Base-by-base conservation (phyloP, 1,284 basidiomycete genomes). In the Dichomitus squalens region DNA sequence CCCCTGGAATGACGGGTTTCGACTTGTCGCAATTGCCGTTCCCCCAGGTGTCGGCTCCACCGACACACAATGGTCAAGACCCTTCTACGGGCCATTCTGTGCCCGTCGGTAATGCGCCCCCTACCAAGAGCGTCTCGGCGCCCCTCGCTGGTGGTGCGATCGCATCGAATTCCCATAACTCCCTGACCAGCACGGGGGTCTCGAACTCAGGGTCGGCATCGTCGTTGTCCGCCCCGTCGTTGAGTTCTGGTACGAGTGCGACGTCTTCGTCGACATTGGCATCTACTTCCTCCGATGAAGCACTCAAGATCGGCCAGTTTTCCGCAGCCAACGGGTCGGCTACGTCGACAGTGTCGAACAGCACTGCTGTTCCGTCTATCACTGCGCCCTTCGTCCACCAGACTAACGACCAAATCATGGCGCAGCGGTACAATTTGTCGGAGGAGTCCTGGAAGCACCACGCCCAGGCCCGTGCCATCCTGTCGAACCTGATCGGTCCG, bases 401-500 rank as follows among this genome's bases (percentile, higher is more conserved):
- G 61, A 70, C 76, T 67, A 69, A 73, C 63, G 77, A 71, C 62
- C 79, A 74, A 66, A 66, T 67, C 58, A 71, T 71, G 65, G 73
- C 78, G 16, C 76, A 82, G 49, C 76, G 79, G 53, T 87, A 83
- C 70, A 75, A 80, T 58, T 75, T 86, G 34, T 79, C 83, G 25
- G 88, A 89, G 67, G 89, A 91, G 68, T 88, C 87, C 7, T 90
- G 88, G 89, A 90, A 88, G 72, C 88, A 92, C 65, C 87, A 90
- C 57, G 85, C 85, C 3, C 89, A 90, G 70, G 90, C 88, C 43
- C 84, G 88, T 14, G 89, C 88, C 4, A 90, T 92, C 58, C 73
- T 91, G 56, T 86, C 87, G 8, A 92, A 90, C 66, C 74, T 92
- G 20, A 91, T 92, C 47, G 90, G 90, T 18, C 90, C 89, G 0